Evolutionary conservation across 2,329 filamentous ascomycete species (phyloP).

Genomic region (Venturia pyrina): DNA sequence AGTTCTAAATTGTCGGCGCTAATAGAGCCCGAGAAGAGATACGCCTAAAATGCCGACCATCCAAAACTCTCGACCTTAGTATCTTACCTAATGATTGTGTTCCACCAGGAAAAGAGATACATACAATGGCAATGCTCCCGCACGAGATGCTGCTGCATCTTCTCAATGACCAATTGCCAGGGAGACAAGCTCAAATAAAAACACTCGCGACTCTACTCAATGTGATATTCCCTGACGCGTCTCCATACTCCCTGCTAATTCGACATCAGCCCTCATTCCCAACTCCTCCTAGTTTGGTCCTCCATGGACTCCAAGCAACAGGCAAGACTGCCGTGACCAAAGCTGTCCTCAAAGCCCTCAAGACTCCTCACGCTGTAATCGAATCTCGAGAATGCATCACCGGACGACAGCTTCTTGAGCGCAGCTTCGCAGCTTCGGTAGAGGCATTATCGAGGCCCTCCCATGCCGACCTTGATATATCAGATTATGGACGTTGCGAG

Average conservation of each 20-base stretch:
- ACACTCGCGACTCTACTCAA: constrained; percentile 36
- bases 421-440: constrained; percentile 44
- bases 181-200: constrained; percentile 37
- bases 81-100: no score
- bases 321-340: constrained; percentile 69
- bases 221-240: constrained; percentile 20
- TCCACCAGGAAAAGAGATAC: no score
- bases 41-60: no score
- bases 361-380: constrained; percentile 49
- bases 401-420: constrained; percentile 65
- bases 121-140: constrained; percentile 24
- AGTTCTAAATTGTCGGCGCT: no score
- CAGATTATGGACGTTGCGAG: constrained; percentile 41
- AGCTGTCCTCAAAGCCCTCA: constrained; percentile 46
- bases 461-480: background rate
- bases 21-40: no score
- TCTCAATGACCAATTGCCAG: constrained; percentile 29
- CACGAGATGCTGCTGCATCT: constrained; percentile 24
- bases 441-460: constrained; percentile 25
- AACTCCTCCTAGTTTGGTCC: constrained; percentile 61
- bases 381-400: constrained; percentile 70
- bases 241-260: constrained; percentile 16
- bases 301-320: constrained; percentile 78
- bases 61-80: no score
- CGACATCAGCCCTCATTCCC: constrained; percentile 49